Evolutionary conservation across 2,329 filamentous ascomycete species (phyloP), one percentile per base, ranked within the genome.

Genomic region (Ophiostoma novo-ulmi): DNA sequence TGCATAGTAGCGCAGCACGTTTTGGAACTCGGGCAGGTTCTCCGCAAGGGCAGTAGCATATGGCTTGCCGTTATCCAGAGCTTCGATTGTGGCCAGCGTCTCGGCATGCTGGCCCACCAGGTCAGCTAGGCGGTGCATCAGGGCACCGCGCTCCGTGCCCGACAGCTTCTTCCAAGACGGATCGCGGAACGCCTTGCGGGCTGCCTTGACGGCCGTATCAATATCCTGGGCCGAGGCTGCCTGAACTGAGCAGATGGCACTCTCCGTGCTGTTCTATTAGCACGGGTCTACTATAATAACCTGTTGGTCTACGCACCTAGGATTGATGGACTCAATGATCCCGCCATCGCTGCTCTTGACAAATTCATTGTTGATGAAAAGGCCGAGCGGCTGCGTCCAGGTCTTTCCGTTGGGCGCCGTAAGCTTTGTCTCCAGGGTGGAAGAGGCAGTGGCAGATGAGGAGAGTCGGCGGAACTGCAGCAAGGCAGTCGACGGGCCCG

Each of bases 351-450:
- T 88, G 70, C 88, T 87, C 76, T 87, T 83, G 69, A 92, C 88
- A 78, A 91, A 94, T 78, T 93, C 89, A 74, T 93, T 93, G 82
- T 92, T 91, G 81, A 94, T 93, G 80, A 93, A 94, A 10, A 94
- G 84, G n/a, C 92, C 92, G 64, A 87, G 83, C 1, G 91, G 91
- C 81, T 93, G 90, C 14, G 80, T 82, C 80, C 91, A 94, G 75
- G 86, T 88, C 78, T 81, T 84, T 75, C 91, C 91, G 80, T 94
- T 94, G 5, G 91, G 91, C 68, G 91, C 90, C 10, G 85, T 90
- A 71, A 94, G 84, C 76, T 92, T 84, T 69, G 88, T 80, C 35
- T 65, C 67, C 80, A 68, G 44, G 22, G 22, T n/a, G 3, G 77
- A 75, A 80, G 14, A 26, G 39, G 10, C 44, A 20, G 35, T 22